Percentiles rank a stretch among this genome's conserved stretches.
phyloP scores from a whole-genome alignment of 2,329 filamentous ascomycete species.

The Diaporthe amygdali region DNA sequence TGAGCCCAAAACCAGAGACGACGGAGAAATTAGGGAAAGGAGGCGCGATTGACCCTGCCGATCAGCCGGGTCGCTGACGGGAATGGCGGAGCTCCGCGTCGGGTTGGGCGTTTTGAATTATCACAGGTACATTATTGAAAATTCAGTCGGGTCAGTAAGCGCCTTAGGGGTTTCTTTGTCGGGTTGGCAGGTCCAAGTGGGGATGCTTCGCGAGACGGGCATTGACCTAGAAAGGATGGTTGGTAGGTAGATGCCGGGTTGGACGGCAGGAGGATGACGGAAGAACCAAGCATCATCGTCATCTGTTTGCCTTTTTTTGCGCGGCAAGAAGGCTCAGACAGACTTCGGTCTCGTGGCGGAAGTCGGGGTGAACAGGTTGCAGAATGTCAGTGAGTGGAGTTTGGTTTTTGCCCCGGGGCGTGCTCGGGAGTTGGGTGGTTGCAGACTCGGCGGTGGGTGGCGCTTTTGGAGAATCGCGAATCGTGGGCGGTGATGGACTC shows the following conservation, averaged over 20 bases:
- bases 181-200: not conserved
- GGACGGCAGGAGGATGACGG: conserved; percentile 1
- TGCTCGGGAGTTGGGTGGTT: not conserved
- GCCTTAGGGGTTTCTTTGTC: not conserved
- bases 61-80: conserved; percentile 1
- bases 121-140: not conserved
- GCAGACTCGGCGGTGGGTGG: not conserved
- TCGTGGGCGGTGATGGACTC: not conserved
- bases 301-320: conserved; percentile 1
- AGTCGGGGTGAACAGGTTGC: conserved; percentile 3
- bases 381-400: not conserved
- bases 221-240: not conserved
- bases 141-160: not conserved
- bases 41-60: conserved; percentile 1
- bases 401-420: conserved; percentile 7
- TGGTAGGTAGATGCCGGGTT: conserved; percentile 7
- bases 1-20: not conserved
- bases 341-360: not conserved
- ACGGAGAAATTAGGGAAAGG: conserved; percentile 12
- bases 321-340: not conserved
- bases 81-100: conserved; percentile 2
- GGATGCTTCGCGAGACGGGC: conserved; percentile 6
- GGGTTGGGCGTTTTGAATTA: not conserved
- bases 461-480: not conserved
- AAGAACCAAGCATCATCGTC: not conserved